These are phyloP conservation scores for Apiotrichum sp. DNA, from an alignment of 1,284 basidiomycete species.

Conservation along the genomic window DNA sequence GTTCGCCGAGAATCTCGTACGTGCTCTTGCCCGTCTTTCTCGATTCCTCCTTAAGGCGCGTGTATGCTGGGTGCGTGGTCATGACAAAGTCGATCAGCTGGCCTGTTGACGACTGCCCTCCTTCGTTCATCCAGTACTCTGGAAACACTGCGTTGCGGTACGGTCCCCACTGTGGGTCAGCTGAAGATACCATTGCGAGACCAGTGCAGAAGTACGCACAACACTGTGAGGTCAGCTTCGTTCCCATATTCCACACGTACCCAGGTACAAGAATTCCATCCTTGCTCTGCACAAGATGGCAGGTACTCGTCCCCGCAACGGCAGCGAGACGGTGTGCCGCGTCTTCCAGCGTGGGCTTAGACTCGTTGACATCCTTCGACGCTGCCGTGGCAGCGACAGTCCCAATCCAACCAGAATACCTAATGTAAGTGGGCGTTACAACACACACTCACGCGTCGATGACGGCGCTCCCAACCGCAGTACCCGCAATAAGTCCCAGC, in stretches of 20 bases:
- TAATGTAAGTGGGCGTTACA: constrained; percentile 30
- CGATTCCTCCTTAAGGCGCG: constrained; percentile 58
- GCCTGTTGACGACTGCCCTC: constrained; percentile 97
- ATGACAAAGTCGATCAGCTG: constrained; percentile 95
- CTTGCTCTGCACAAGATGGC: constrained; percentile 79
- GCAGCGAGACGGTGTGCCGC: constrained; percentile 78
- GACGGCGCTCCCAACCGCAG: constrained; percentile 85
- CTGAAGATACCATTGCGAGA: background rate
- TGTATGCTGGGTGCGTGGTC: constrained; percentile 81
- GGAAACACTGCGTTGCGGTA: constrained; percentile 78
- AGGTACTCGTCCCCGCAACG: constrained; percentile 92
- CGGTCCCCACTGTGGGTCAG: constrained; percentile 67
- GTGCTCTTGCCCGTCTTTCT: constrained; percentile 47
- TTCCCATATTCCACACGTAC: constrained; percentile 13
- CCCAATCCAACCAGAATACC: constrained; percentile 97
- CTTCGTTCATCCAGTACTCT: constrained; percentile 99
- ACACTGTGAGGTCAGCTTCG: constrained; percentile 17
- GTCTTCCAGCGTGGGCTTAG: constrained; percentile 58
- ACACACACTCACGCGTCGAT: constrained; percentile 74
- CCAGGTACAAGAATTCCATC: constrained; percentile 82
- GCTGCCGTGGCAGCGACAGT: constrained; percentile 79
- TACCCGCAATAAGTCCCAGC: constrained; percentile 79
- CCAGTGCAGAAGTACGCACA: constrained; percentile 10
- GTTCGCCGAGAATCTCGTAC: constrained; percentile 62
- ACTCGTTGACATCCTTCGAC: constrained; percentile 48